Evolutionary conservation across 768 basidiomycete species (phyloP), one percentile per base, ranked within the genome.

Genomic region (Trametes gibbosa): DNA sequence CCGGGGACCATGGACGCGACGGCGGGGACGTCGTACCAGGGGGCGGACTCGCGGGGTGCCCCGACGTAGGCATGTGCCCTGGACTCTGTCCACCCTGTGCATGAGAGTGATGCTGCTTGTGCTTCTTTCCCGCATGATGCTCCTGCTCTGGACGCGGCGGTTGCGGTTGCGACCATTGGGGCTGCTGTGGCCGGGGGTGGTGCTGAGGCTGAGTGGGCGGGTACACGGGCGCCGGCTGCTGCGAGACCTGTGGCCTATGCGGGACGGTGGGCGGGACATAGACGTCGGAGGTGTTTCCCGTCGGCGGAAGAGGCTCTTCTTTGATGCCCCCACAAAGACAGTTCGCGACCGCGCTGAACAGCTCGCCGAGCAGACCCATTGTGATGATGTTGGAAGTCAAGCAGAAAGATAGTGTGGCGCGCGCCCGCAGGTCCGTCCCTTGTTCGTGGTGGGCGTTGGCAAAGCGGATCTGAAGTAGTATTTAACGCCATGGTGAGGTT

Each of bases 241-340:
- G 58, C 14, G 25, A 45, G 17, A 53, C 40, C 53, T 61, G 29
- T 19, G 55, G 63, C 40, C 50, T 40, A 56, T 64, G 67, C 32
- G 63, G 61, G 29, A 64, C 61, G 16, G 49, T 53, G 2, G 65
- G 67, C 25, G 62, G 62, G 24, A 64, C 45, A 39, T 66, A 66
- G 23, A 63, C 47, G 50, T 68, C 61, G 21, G 59, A 49, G 10
- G 47, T 50, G 8, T 48, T 41, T 9, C 51, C 45, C 4, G 50
- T 34, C 5, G 29, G 29, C 17, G 59, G 58, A 5, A 27, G 21
- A 29, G 56, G 53, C 34, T 60, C 34, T 7, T 59, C 48, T 17
- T 52, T 42, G 49, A 50, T 59, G 45, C 57, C 54, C 8, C 56
- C 52, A 46, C 62, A 64, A 19, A 60, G 56, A 19, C 63, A 64